phyloP scores from a whole-genome alignment of 192 early-diverging fungal genomes.

The Backusella circina region DNA sequence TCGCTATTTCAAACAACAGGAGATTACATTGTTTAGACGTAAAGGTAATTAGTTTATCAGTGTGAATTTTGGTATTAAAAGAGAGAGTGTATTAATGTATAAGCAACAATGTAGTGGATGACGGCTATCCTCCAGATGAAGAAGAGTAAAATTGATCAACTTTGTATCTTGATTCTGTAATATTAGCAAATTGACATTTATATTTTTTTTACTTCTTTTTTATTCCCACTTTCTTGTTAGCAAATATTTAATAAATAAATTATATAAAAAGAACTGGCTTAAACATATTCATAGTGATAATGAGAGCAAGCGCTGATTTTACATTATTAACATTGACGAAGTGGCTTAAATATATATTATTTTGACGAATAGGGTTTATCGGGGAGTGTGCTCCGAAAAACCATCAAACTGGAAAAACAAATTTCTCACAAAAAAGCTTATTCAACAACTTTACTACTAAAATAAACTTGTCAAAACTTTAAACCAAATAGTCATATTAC shows the following conservation, averaged over 20 bases:
- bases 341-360: neutral
- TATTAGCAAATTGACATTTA: neutral
- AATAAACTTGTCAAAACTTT: neutral
- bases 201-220: neutral
- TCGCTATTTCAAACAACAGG: conserved; percentile 98
- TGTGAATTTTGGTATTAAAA: neutral
- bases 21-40: conserved; percentile 78
- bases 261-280: neutral
- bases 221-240: neutral
- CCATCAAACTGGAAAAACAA: neutral
- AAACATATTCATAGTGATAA: too few species aligned
- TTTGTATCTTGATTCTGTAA: neutral
- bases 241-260: conserved; percentile 1
- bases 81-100: neutral
- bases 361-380: neutral
- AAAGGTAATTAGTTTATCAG: conserved; percentile 19
- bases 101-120: conserved; percentile 21
- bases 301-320: neutral
- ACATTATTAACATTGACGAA: neutral
- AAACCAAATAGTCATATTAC: neutral
- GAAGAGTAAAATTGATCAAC: neutral
- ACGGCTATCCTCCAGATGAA: conserved; percentile 32
- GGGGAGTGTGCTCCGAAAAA: neutral
- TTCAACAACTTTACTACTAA: neutral
- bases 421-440: neutral